Evolutionary conservation across 768 basidiomycete genomes (phyloP).

Genomic region (Amanita polypyramis): DNA sequence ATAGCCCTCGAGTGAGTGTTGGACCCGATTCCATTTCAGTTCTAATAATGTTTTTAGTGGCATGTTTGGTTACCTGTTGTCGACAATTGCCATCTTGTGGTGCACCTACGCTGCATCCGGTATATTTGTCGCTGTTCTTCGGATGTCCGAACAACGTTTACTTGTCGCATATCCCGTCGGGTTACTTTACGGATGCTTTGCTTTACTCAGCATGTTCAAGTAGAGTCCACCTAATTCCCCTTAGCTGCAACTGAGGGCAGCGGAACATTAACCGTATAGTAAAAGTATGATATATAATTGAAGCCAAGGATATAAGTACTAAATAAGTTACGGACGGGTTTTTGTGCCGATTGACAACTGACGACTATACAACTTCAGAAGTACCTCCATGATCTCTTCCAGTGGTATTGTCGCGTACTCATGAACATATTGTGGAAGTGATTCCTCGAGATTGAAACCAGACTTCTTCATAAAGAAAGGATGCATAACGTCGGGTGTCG

Average conservation of each 20-base stretch:
- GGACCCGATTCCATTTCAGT: conserved; percentile 1
- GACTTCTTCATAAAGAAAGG: conserved; percentile 81
- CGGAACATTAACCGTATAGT: conserved; percentile 3
- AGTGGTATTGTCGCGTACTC: conserved; percentile 79
- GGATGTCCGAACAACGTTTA: conserved; percentile 91
- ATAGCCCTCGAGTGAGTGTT: conserved; percentile 75
- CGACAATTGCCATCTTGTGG: conserved; percentile 81
- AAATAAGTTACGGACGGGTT: not conserved
- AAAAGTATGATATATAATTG: conserved; percentile 9
- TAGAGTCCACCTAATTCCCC: conserved; percentile 12
- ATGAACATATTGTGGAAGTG: conserved; percentile 78
- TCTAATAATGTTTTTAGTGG: conserved; percentile 37
- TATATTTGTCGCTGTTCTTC: conserved; percentile 90
- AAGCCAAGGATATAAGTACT: not conserved
- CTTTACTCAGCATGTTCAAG: conserved; percentile 85
- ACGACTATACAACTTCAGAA: conserved; percentile 67
- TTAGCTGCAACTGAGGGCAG: conserved; percentile 12
- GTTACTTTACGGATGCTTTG: conserved; percentile 89
- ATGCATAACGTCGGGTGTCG: conserved; percentile 83
- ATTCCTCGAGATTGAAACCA: conserved; percentile 75
- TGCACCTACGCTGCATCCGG: conserved; percentile 94
- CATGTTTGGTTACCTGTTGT: conserved; percentile 76
- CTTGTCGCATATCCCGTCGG: conserved; percentile 96
- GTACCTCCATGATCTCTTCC: conserved; percentile 75
- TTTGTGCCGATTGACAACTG: conserved; percentile 35